Base-by-base conservation (phyloP, 2,329 filamentous ascomycete species). In the Alternaria triticina region DNA sequence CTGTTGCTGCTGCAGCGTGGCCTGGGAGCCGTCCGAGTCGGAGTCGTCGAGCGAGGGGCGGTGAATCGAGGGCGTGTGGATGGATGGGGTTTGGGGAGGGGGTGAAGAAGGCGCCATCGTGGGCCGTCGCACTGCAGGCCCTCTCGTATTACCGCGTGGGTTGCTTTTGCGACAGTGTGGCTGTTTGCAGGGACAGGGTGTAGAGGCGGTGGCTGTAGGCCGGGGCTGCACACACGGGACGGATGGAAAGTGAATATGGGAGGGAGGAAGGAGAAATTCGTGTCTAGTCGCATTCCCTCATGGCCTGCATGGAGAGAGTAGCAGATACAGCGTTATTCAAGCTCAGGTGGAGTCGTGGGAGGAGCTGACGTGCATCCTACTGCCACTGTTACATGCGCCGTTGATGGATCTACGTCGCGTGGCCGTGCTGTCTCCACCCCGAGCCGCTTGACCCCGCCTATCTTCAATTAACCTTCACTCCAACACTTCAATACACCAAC, bases 11-110 rank as follows among this genome's bases (percentile, higher is more conserved):
- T 79, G 76, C 60, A 80, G 75, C 46, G 79, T 80, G 47, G 73
- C 73, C 56, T 81, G 80, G 46, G 76, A 78, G 51, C 77, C 79
- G 67, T 84, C 82, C 54, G 77, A 80, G 59, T 79, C 77, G 54
- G 75, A 77, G 49, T 75, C 72, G 62, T 77, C 73, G 63, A 74
- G 68, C 46, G 70, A 68, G 22, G 73, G 72, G 22, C 71, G 71
- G 30, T 73, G 74, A 25, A 73, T 36, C 30, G 70, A 73, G 57
- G 77, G 76, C 47, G 77, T 78, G 40, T 74, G 74, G 40, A 73
- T 44, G 27, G 70, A 73, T 54, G 77, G 76, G 45, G 77, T 78
- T 28, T 74, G 74, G 47, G 76, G 75, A 20, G 76, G 73, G 22
- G 77, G 76, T 20, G 77, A 77, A 0, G 73, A 72, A 22, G 74